Evolutionary conservation across 495 filamentous ascomycete genomes (phyloP), one percentile per base, ranked within the genome.

Genomic region (Penicillium waksmanii): DNA sequence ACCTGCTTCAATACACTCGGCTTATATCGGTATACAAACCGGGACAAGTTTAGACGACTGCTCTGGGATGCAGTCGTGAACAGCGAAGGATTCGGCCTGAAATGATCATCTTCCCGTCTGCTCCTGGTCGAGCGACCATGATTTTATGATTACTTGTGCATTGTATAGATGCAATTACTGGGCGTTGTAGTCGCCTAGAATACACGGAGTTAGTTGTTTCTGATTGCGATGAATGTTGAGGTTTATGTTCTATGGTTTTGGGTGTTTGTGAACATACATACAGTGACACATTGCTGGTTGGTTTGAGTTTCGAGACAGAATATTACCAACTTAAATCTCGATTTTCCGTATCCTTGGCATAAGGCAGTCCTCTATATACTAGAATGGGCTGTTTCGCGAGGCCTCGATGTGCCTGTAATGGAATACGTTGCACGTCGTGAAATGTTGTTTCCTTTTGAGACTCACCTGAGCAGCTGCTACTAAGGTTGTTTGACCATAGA

Each of bases 21-120:
- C 10, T 72, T 97, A 57, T 93, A 87, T 76, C 82, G 87, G 58
- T 96, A 93, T 73, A 63, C 67, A 51, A 84, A 79, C 3, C 84
- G 77, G 58, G 82, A 85, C 67, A 85, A 83, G 63, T 66, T 97
- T 51, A 89, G 89, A 74, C 73, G 63, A 55, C 85, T 86, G 80
- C 78, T 97, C 23, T 97, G 93, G 91, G 82, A 84, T 66, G 93
- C 93, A 12, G 92, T 97, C 42, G 76, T 83, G 61, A 93, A 94
- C 72, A 96, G 94, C 65, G 92, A 96, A 70, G 93, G 93, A 46
- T 97, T 97, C 82, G 94, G 94, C 40, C 77, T 97, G 75, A 97
- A 94, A 74, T 97, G 62, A 66, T 34, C 36, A 34, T 48, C 40
- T 59, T 3, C 43, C 44, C 60, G 34, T 57, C 57, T 60, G 56